Base-by-base conservation (phyloP, 2,329 filamentous ascomycete genomes). In the Leptographium wingfieldii region DNA sequence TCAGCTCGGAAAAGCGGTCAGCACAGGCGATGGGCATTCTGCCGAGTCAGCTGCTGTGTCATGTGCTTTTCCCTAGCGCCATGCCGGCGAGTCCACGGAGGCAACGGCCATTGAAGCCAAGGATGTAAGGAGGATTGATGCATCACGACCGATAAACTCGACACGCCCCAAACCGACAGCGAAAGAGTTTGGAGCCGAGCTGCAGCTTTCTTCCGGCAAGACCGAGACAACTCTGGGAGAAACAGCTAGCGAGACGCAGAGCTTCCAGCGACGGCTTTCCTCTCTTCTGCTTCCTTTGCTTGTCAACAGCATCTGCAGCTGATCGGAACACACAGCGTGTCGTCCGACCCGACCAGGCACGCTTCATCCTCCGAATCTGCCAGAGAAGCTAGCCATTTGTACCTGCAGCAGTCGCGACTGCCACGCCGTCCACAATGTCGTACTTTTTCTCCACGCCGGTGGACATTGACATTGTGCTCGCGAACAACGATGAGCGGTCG, bases 361-460 rank as follows among this genome's bases (percentile, higher is more conserved):
- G 19, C 16, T 3, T 43, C 40, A 14, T 19, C 12, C 14, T 43
- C 40, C 14, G 38, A 22, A 5, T 11, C 38, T 40, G 38, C 38
- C 38, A 11, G 14, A 5, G 38, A 40, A 40, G 38, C 14, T 11
- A 31, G 6, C 40, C 40, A 3, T 19, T 14, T 27, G 48, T 51
- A 9, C 14, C 27, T 33, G 27, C 14, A 9, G 16, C 27, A 16
- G 22, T 10, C 27, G 51, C 27, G 16, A 10, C 51, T 31, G 22
- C 51, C 27, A n/a, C 33, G 3, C 31, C 33, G 12, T 22, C 60
- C 68, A 73, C 66, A 67, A 96, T 97, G 94, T 95, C 94, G 67
- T 95, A 95, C 77, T 95, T 95, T 78, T 99, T 97, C 79, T 92
- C 92, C 67, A 96, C 92, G 62, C 94, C 94, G 59, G 89, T 99